Conservation (phyloP, 495 filamentous ascomycete species). For the Tuber indicum region DNA sequence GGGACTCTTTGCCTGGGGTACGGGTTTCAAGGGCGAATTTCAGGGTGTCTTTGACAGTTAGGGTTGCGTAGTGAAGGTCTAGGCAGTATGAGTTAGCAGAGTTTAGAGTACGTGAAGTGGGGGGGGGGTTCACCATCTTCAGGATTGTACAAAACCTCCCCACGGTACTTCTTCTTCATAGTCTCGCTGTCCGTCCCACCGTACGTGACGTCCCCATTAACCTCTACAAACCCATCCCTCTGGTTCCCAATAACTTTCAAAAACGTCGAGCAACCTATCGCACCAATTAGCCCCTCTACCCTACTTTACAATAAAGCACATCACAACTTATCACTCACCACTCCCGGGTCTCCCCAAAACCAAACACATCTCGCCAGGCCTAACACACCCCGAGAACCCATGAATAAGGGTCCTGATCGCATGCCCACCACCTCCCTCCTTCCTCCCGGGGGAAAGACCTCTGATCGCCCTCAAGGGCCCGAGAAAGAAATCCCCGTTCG, state of each 20-base stretch:
- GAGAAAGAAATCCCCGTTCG: conserved; percentile 58
- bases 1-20: conserved; percentile 59
- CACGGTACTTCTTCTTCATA: conserved; percentile 61
- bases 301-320: not conserved
- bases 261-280: conserved; percentile 57
- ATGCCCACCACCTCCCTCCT: conserved; percentile 43
- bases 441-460: conserved; percentile 45
- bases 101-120: not conserved
- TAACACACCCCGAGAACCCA: conserved; percentile 53
- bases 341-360: conserved; percentile 66
- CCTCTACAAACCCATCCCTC: conserved; percentile 55
- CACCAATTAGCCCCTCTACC: conserved; percentile 1
- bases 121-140: conserved; percentile 40
- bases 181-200: conserved; percentile 55
- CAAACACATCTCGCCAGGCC: conserved; percentile 52
- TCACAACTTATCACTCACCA: conserved; percentile 43
- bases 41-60: conserved; percentile 64
- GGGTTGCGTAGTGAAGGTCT: conserved; percentile 68
- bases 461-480: conserved; percentile 52
- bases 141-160: conserved; percentile 46
- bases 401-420: conserved; percentile 59
- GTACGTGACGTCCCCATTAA: conserved; percentile 59
- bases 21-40: conserved; percentile 63
- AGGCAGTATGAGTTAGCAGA: conserved; percentile 13
- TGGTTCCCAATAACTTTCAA: conserved; percentile 65